Base-by-base conservation (phyloP, 768 basidiomycete genomes). In the Sistotremastrum niveocremeum region DNA sequence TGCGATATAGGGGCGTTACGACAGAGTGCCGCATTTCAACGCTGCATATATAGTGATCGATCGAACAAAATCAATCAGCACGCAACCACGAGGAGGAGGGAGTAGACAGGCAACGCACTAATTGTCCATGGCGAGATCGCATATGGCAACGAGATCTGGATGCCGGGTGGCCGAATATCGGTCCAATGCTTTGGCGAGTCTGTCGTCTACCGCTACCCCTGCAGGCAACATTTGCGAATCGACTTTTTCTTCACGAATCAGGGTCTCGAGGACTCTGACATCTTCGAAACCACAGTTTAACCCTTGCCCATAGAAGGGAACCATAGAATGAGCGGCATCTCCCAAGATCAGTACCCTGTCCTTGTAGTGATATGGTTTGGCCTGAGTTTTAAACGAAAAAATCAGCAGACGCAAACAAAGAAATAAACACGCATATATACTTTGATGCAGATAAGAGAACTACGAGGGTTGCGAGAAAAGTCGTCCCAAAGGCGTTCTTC, bases 211-310 rank as follows among this genome's bases (percentile, higher is more conserved):
- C 53, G 51, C 53, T 49, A 62, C 67, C 46, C 60, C 57, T 44
- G 61, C 61, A 48, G 63, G 58, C 49, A 59, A 49, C 42, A 56
- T 59, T 11, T 62, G 63, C 48, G 79, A 62, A 49, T 72, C 66
- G 48, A 93, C 81, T 10, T 72, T 71, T 61, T 84, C 79, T 49
- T 79, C 71, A 46, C 76, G 74, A 56, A 97, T 70, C 46, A 91
- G 65, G 32, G 76, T 71, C 49, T 79, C 75, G 52, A 99, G 72
- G 44, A 98, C 77, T 53, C 95, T 79, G 55, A 98, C 91, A 62
- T 99, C 94, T 65, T 99, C 94, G 44, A 99, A 74, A 10, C 94
- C 94, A 59, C 93, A 95, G 59, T 99, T 99, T 54, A 98, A 73
- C 37, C 94, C 94, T 71, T 99, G 94, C 38, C 94, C 86, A 60